Percentiles rank a stretch among this genome's conserved stretches.
These are phyloP conservation scores for Coleophoma cylindrospora DNA, from an alignment of 2,329 filamentous ascomycete genomes.

Conservation along the genomic window DNA sequence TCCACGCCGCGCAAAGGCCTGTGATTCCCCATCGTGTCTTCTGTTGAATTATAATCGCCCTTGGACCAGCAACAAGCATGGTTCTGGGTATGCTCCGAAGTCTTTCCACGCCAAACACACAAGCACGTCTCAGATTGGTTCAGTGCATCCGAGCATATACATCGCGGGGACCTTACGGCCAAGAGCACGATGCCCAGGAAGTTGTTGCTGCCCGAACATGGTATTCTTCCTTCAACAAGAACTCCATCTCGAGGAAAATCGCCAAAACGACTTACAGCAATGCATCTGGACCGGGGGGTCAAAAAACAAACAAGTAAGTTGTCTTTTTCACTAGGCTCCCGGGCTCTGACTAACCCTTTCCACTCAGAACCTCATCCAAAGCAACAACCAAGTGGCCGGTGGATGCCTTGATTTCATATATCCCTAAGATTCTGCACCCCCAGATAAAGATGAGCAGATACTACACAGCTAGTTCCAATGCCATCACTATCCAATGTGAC, in stretches of 20 bases:
- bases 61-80: too few species aligned
- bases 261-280: slow-evolving; percentile 19
- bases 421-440: slow-evolving; percentile 22
- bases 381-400: slow-evolving; percentile 25
- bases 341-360: slow-evolving; percentile 2
- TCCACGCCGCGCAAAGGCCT: too few species aligned
- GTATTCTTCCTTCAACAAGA: slow-evolving; percentile 17
- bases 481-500: slow-evolving; percentile 25
- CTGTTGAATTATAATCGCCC: too few species aligned
- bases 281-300: slow-evolving; percentile 25
- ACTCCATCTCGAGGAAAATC: slow-evolving; percentile 19
- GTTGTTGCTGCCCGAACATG: slow-evolving; percentile 23
- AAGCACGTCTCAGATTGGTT: slow-evolving; percentile 3
- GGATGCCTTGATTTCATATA: slow-evolving; percentile 10
- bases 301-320: slow-evolving; percentile 28
- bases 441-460: slow-evolving; percentile 19
- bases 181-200: slow-evolving; percentile 13
- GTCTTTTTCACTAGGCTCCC: neutral
- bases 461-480: slow-evolving; percentile 21
- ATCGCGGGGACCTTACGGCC: slow-evolving; percentile 5
- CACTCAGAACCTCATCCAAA: slow-evolving; percentile 25
- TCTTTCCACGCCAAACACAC: neutral
- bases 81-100: neutral
- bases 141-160: slow-evolving; percentile 14
- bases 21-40: too few species aligned